Evolutionary conservation across 148 eudicot species (phyloP).

Genomic region (Suaeda aralocaspica): DNA sequence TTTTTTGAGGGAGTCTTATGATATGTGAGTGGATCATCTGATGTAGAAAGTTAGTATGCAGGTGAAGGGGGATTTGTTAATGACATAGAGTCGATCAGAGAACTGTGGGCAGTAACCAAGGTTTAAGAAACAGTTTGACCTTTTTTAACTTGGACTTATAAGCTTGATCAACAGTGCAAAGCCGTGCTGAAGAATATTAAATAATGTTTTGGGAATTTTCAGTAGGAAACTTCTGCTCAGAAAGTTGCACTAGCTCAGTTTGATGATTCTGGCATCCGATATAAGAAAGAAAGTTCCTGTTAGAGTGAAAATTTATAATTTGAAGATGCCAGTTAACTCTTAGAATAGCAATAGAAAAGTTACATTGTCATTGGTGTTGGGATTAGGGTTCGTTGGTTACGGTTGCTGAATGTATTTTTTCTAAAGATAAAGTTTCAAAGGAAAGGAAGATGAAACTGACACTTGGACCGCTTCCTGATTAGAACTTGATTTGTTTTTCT

Average conservation of each 20-base stretch:
- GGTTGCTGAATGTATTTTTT: neutral
- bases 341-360: neutral
- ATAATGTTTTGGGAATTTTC: neutral
- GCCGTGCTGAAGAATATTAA: neutral
- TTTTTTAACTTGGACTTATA: neutral
- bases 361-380: neutral
- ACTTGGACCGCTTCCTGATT: no score
- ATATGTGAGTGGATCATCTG: no score
- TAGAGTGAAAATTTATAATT: neutral
- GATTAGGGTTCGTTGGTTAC: neutral
- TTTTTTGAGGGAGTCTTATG: no score
- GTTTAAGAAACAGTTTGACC: no score
- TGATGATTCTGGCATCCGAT: neutral
- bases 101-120: neutral
- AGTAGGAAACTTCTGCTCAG: neutral
- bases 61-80: no score
- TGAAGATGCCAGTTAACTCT: neutral
- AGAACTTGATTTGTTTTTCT: no score
- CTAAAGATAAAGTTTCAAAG: no score
- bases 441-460: no score
- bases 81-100: neutral
- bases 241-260: neutral
- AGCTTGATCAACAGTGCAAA: neutral
- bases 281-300: neutral
- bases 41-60: no score